phyloP scores from a whole-genome alignment of 345 rosid genomes.

The Odontarrhena argentea region DNA sequence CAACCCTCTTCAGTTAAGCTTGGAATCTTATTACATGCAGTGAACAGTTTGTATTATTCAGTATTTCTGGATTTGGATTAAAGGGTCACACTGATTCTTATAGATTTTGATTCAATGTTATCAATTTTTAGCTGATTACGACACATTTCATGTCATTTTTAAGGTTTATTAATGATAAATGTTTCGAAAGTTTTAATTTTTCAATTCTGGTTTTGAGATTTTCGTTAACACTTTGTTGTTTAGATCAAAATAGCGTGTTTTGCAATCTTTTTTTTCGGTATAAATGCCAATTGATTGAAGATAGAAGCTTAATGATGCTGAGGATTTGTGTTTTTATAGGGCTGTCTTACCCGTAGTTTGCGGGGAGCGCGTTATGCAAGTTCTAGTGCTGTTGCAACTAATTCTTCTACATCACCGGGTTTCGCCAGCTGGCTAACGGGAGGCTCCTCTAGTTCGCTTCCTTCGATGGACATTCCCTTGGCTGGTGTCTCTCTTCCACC shows the following conservation, averaged over 20 bases:
- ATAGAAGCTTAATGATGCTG: neutral
- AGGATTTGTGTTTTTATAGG: conserved; percentile 25
- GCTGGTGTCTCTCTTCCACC: conserved; percentile 67
- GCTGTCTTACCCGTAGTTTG: conserved; percentile 29
- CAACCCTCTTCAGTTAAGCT: neutral
- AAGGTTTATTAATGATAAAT: neutral
- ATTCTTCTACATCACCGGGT: conserved; percentile 54
- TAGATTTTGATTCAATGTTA: conserved; percentile 19
- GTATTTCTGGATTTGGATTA: neutral
- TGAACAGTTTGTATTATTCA: conserved; percentile 20
- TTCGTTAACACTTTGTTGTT: neutral
- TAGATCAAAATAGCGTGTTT: neutral
- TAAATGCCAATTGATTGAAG: conserved; percentile 24
- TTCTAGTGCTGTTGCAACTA: conserved; percentile 60
- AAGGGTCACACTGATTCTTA: conserved; percentile 8
- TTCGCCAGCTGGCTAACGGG: conserved; percentile 68
- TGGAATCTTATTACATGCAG: neutral
- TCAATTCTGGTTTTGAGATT: conserved; percentile 2
- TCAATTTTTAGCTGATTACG: neutral
- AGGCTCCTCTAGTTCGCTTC: conserved; percentile 47
- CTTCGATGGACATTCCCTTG: conserved; percentile 60
- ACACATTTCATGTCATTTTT: neutral
- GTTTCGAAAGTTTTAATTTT: conserved; percentile 11
- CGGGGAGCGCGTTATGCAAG: conserved; percentile 49
- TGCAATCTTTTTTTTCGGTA: neutral